Percentiles rank a stretch among this genome's conserved stretches.
Evolutionary conservation across 176 grass and related monocot species (phyloP).

Genomic region (Thalia dealbata): DNA sequence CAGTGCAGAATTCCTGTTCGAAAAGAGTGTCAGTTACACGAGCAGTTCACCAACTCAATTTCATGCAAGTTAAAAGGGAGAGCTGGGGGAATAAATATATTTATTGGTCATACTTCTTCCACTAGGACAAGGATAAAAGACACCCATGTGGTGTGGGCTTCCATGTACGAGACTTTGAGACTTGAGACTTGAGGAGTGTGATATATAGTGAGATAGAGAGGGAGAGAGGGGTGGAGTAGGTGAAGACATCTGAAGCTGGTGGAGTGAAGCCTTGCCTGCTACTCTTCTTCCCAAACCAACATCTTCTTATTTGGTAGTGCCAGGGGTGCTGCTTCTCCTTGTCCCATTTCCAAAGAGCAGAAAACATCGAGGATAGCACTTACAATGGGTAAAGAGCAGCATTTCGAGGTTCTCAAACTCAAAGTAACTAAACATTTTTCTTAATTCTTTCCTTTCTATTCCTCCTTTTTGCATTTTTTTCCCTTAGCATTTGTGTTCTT

Average conservation of each 20-base stretch:
- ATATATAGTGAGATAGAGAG: not conserved
- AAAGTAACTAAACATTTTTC: conserved; percentile 32
- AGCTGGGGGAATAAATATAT: not conserved
- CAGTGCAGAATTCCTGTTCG: no score
- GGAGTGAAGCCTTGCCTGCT: not conserved
- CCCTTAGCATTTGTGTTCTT: not conserved
- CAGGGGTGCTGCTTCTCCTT: not conserved
- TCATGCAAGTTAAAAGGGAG: not conserved
- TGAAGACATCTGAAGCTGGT: not conserved
- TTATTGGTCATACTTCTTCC: not conserved
- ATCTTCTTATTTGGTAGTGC: conserved; percentile 1
- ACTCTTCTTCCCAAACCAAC: not conserved
- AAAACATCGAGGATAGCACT: conserved; percentile 14
- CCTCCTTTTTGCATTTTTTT: no score
- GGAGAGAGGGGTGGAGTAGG: not conserved
- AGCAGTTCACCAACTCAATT: not conserved
- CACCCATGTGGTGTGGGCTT: conserved; percentile 3
- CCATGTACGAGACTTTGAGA: not conserved
- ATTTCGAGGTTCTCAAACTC: conserved; percentile 96
- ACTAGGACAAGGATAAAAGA: not conserved
- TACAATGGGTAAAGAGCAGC: conserved; percentile 77
- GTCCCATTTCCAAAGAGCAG: not conserved
- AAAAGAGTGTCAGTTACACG: not conserved
- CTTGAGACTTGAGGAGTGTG: not conserved
- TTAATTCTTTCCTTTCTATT: conserved; percentile 10